Evolutionary conservation across 2,329 filamentous ascomycete genomes (phyloP).

Genomic region (Microdochium bolleyi): DNA sequence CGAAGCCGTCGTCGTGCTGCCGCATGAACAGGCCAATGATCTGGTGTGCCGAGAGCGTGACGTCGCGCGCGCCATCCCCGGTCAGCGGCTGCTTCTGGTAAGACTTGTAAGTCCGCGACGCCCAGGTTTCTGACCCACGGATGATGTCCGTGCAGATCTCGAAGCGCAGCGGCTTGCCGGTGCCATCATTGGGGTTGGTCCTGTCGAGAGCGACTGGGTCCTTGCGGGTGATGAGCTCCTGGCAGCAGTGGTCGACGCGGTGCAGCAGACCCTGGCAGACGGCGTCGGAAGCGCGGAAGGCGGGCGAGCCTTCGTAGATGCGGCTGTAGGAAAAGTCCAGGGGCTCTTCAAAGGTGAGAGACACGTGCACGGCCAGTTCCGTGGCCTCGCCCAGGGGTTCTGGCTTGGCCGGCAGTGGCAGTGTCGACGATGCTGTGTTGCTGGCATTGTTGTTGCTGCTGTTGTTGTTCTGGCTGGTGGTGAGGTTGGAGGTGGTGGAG

Average conservation of each 20-base stretch:
- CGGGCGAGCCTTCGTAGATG: constrained; percentile 36
- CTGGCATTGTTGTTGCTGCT: too few relatives aligned
- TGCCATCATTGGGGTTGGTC: constrained; percentile 20
- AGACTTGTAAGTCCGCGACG: constrained; percentile 36
- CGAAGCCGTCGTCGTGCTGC: constrained; percentile 40
- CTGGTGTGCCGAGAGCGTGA: constrained; percentile 39
- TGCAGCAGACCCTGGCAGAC: constrained; percentile 40
- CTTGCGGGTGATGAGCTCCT: constrained; percentile 44
- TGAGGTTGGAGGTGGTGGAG: neutral
- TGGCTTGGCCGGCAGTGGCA: neutral
- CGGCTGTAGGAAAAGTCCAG: constrained; percentile 33
- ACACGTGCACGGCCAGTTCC: constrained; percentile 31
- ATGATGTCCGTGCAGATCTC: constrained; percentile 39
- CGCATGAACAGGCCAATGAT: constrained; percentile 42
- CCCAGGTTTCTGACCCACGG: constrained; percentile 29
- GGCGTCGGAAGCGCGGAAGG: constrained; percentile 33
- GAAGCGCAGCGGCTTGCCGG: constrained; percentile 36
- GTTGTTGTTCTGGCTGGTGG: neutral
- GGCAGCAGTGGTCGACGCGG: constrained; percentile 41
- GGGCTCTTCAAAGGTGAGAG: constrained; percentile 36
- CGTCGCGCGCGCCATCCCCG: constrained; percentile 33
- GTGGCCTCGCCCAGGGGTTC: neutral
- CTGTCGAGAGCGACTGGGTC: constrained; percentile 37
- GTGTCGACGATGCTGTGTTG: neutral
- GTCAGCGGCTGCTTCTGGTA: constrained; percentile 40